phyloP scores from a whole-genome alignment of 768 basidiomycete genomes.

The Termitomyces sp. region DNA sequence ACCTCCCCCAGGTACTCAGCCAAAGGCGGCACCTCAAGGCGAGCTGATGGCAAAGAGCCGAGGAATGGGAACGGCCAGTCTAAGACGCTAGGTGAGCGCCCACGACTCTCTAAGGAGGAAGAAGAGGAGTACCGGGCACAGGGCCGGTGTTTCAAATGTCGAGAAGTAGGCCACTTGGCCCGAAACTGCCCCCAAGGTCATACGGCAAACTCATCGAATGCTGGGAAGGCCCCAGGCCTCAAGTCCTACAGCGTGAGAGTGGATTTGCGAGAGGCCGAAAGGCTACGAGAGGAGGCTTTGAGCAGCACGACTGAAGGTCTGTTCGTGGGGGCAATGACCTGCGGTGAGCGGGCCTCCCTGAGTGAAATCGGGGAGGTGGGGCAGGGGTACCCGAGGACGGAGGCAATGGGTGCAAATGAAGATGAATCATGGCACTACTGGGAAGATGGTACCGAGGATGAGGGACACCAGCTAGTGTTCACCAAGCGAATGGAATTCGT shows the following conservation, averaged over 20 bases:
- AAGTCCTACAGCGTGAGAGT: neutral
- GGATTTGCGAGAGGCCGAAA: neutral
- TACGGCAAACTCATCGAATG: neutral
- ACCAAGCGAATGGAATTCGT: too few species aligned
- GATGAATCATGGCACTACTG: too few species aligned
- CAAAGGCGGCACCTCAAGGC: neutral
- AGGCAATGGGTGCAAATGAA: too few species aligned
- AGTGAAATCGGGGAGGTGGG: too few species aligned
- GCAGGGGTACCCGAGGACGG: too few species aligned
- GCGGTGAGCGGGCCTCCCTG: too few species aligned
- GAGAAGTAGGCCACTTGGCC: neutral
- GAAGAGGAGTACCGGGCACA: neutral
- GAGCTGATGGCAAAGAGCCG: fast-evolving
- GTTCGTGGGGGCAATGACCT: neutral
- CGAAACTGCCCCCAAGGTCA: neutral
- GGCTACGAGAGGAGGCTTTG: neutral
- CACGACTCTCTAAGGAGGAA: neutral
- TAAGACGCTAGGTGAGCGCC: too few species aligned
- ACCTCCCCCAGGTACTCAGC: fast-evolving
- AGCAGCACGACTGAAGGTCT: neutral
- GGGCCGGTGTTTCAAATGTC: neutral
- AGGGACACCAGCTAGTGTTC: too few species aligned
- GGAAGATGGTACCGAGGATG: too few species aligned
- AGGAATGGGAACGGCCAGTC: too few species aligned
- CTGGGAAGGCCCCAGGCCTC: neutral